A percentile compares a stretch with the other conserved stretches of the same genome.
phyloP scores from a whole-genome alignment of 75 land plant species.

The Gnetum montanum region DNA sequence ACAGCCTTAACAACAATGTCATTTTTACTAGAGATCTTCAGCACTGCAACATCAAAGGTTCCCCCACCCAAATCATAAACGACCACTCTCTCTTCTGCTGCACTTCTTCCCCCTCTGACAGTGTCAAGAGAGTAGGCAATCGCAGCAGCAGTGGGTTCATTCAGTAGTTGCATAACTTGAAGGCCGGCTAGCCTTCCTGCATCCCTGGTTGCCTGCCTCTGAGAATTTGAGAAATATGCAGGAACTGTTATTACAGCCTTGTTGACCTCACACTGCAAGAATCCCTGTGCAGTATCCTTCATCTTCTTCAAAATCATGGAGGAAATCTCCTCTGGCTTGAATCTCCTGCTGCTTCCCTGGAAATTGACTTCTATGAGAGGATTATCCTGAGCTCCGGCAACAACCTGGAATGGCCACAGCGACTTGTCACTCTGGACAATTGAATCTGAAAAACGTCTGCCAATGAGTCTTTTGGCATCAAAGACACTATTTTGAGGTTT shows the following conservation, averaged over 20 bases:
- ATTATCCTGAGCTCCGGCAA: too few relatives aligned
- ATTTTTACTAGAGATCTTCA: slow-evolving; percentile 10
- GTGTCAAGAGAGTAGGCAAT: slow-evolving; percentile 29
- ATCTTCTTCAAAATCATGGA: too few relatives aligned
- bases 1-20: slow-evolving; percentile 14
- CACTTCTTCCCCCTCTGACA: slow-evolving; percentile 18
- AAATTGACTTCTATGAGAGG: too few relatives aligned
- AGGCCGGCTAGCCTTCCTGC: slow-evolving; percentile 25
- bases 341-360: too few relatives aligned
- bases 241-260: slow-evolving; percentile 35
- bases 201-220: slow-evolving; percentile 30
- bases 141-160: slow-evolving; percentile 37
- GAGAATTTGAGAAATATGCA: slow-evolving; percentile 27
- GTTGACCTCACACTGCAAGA: slow-evolving; percentile 16
- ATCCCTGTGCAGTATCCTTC: slow-evolving; percentile 25
- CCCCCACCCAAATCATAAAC: too few relatives aligned
- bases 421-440: too few relatives aligned
- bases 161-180: slow-evolving; percentile 27
- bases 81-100: slow-evolving; percentile 21
- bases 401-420: too few relatives aligned
- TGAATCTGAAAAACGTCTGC: too few relatives aligned
- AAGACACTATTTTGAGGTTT: slow-evolving; percentile 11
- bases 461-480: slow-evolving; percentile 11
- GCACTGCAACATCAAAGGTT: slow-evolving; percentile 17
- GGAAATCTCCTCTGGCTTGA: slow-evolving; percentile 20